These are phyloP conservation scores for Onygena corvina DNA, from an alignment of 2,329 filamentous ascomycete species.

Conservation along the genomic window DNA sequence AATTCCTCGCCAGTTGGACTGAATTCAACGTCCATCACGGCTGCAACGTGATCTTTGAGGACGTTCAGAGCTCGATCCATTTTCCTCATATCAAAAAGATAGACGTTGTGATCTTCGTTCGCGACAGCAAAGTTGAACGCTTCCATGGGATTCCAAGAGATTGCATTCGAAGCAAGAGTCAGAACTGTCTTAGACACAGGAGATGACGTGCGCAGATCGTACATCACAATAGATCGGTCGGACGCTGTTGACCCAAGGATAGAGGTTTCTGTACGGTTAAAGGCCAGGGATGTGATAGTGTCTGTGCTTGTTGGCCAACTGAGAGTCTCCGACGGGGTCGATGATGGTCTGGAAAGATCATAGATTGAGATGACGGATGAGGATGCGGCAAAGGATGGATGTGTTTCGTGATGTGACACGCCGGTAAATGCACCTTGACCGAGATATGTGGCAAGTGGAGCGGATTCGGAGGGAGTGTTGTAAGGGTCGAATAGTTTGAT, in stretches of 20 bases:
- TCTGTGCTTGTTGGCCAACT: conserved; percentile 80
- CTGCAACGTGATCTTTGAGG: conserved; percentile 76
- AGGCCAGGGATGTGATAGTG: conserved; percentile 76
- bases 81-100: conserved; percentile 89
- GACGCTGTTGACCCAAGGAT: conserved; percentile 74
- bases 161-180: conserved; percentile 67
- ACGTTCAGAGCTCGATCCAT: conserved; percentile 80
- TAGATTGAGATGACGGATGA: conserved; percentile 76
- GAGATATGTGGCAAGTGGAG: conserved; percentile 74
- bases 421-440: conserved; percentile 72
- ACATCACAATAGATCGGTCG: conserved; percentile 77
- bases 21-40: conserved; percentile 95
- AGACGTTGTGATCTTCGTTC: conserved; percentile 87
- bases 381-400: conserved; percentile 64
- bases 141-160: conserved; percentile 94
- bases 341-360: conserved; percentile 67
- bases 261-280: conserved; percentile 90
- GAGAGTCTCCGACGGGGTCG: conserved; percentile 66
- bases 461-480: conserved; percentile 52
- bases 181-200: conserved; percentile 72
- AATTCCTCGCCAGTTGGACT: conserved; percentile 89
- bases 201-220: conserved; percentile 77
- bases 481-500: conserved; percentile 91
- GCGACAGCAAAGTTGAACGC: conserved; percentile 89
- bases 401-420: conserved; percentile 67